Base-by-base conservation (phyloP, 345 rosid species). In the Aurinia saxatilis region DNA sequence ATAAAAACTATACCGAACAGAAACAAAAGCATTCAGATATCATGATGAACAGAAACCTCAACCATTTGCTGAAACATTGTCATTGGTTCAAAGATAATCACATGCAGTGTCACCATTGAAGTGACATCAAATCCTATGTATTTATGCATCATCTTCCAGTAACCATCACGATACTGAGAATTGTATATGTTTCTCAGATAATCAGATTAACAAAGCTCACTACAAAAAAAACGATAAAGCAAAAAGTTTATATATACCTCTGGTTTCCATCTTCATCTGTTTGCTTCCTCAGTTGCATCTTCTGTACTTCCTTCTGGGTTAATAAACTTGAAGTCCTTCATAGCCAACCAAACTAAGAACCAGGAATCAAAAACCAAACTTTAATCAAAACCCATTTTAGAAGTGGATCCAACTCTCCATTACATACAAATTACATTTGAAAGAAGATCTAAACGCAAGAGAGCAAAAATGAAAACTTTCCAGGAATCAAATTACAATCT, bases 101-200 rank as follows among this genome's bases (percentile, higher is more conserved):
- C 99, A 3, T 96, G 99, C 58, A 93, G 91, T 7, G 97, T 90
- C 72, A 93, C 99, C 97, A 93, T 76, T 3, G 99, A 93, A 46
- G 97, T 91, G 39, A 93, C 84, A 71, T 93, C 99, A 50, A 96
- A 61, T 41, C 99, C 99, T 57, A 87, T 71, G 48, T 93, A 96
- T 97, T 90, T 50, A 87, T 84, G n/a, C n/a, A n/a, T n/a, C n/a
- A n/a, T n/a, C n/a, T n/a, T n/a, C n/a, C n/a, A n/a, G n/a, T n/a
- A n/a, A 50, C 95, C 66, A 25, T 93, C 99, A 6, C 97, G 78
- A 8, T 93, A 97, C 99, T 93, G 74, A 45, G 63, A 70, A 19
- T 61, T 8, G 33, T 36, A 38, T 39, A 53, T 42, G 50, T 63
- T 51, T 29, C 18, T 48, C 23, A 67, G 48, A 44, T 58, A 8